Evolutionary conservation across 345 rosid species (phyloP), one percentile per base, ranked within the genome.

Genomic region (Aethionema arabicum): DNA sequence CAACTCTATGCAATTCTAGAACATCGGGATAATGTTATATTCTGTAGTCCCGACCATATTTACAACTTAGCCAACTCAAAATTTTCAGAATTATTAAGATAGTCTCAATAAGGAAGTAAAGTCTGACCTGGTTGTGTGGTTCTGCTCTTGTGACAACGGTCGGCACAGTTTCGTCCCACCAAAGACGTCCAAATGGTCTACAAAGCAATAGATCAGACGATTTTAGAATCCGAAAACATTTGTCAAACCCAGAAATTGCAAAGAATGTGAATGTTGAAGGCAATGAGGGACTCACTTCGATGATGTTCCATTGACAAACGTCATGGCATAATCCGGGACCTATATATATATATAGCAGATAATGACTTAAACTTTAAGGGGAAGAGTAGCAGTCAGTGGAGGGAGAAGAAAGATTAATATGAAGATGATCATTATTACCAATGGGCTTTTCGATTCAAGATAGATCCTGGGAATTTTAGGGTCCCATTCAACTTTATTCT

Each of bases 111-210:
- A 21, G 8, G 47, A 11, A 15, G 7, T 2, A 12, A 51, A 42
- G 13, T 8, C 39, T 41, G 11, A 85, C 95, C 84, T 85, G 91
- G 49, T 85, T 85, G 15, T 91, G 98, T 0, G 96, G 91, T 30
- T 84, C 91, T 0, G 86, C 86, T 56, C 93, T 57, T 1, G 95
- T 86, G 4, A 91, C 86, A 8, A 88, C 98, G 0, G 96, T 91
- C 9, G 91, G 76, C 4, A 88, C 96, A 1, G 81, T 91, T 50
- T 85, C 91, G 56, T 91, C 96, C 98, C 90, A 85, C 96, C 91
- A 91, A 14, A 85, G 67, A 14, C 95, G 90, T 41, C 76, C 98
- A 49, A 91, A 91, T 0, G 91, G 91, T 55, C 96, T 88, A 31
- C 30, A 62, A 27, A 38, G 8, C 50, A 56, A 29, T 36, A 30